These are phyloP conservation scores for Phytophthora sp. DNA, from an alignment of 352 stramenopile genomes.

Conservation along the genomic window DNA sequence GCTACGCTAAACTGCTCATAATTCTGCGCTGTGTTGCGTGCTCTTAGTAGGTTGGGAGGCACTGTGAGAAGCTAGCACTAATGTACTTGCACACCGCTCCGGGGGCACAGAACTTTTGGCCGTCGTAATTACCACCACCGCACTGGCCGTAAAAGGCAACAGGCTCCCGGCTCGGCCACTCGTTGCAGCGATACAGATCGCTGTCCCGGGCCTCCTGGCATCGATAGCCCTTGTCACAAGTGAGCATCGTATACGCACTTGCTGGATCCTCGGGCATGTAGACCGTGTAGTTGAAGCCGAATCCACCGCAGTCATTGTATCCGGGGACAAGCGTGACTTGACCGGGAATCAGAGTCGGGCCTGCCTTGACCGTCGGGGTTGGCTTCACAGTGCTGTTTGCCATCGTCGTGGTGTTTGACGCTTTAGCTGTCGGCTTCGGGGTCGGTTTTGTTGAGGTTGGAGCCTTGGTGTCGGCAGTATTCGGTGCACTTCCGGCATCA, in stretches of 20 bases:
- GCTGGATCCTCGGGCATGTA: constrained; percentile 24
- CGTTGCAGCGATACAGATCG: constrained; percentile 19
- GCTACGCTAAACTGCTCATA: background rate
- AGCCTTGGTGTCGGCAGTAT: background rate
- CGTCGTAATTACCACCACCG: constrained; percentile 30
- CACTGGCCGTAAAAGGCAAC: constrained; percentile 37
- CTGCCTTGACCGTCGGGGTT: constrained; percentile 7
- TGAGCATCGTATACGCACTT: constrained; percentile 14
- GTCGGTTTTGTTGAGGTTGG: background rate
- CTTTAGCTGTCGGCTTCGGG: background rate
- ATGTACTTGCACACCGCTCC: constrained; percentile 37
- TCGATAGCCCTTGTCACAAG: constrained; percentile 24
- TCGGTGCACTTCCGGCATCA: too few relatives aligned
- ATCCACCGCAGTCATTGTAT: constrained; percentile 26
- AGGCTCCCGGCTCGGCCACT: constrained; percentile 27
- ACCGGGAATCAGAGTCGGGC: constrained; percentile 11
- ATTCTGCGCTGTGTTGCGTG: background rate
- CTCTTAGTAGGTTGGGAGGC: constrained; percentile 33
- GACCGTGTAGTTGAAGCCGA: constrained; percentile 30
- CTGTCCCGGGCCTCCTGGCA: constrained; percentile 20
- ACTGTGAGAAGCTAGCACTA: constrained; percentile 35
- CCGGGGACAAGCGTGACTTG: constrained; percentile 21
- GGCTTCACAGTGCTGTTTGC: background rate
- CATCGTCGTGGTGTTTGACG: background rate
- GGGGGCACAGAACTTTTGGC: constrained; percentile 34